phyloP scores from a whole-genome alignment of 768 basidiomycete genomes.

The Hydnum rufescens region DNA sequence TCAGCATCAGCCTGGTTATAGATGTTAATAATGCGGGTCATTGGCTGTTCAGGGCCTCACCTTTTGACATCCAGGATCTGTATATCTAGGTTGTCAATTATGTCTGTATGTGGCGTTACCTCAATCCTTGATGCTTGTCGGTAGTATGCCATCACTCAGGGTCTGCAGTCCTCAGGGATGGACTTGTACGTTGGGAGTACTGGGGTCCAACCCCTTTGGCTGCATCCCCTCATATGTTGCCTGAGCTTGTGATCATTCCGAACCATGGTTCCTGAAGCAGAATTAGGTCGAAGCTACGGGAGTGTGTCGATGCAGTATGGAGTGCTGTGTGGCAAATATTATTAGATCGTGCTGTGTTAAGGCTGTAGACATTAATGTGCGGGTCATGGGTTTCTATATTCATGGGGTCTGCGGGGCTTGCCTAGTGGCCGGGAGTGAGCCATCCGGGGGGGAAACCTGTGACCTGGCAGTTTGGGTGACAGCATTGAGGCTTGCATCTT shows the following conservation, averaged over 20 bases:
- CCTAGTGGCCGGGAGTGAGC: neutral
- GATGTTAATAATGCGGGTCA: conserved; percentile 1
- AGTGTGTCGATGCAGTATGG: neutral
- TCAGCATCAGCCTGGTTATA: conserved; percentile 1
- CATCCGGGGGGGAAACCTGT: neutral
- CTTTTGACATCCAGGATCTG: conserved; percentile 4
- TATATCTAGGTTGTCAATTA: conserved; percentile 2
- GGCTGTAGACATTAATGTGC: neutral
- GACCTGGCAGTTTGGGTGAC: neutral
- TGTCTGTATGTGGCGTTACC: conserved; percentile 2
- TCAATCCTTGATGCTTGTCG: neutral
- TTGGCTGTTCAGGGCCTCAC: neutral
- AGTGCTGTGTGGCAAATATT: neutral
- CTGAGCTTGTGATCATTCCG: neutral
- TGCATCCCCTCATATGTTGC: neutral
- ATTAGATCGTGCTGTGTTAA: neutral
- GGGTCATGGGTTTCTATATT: neutral
- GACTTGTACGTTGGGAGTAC: conserved; percentile 2
- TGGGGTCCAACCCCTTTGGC: conserved; percentile 1
- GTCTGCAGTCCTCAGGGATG: neutral
- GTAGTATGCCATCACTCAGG: conserved; percentile 5
- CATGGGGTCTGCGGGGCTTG: neutral
- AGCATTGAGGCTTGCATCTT: neutral
- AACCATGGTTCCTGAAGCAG: conserved; percentile 4
- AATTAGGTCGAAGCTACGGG: neutral